Base-by-base conservation (phyloP, 352 stramenopile genomes). In the Peronospora belbahrii region DNA sequence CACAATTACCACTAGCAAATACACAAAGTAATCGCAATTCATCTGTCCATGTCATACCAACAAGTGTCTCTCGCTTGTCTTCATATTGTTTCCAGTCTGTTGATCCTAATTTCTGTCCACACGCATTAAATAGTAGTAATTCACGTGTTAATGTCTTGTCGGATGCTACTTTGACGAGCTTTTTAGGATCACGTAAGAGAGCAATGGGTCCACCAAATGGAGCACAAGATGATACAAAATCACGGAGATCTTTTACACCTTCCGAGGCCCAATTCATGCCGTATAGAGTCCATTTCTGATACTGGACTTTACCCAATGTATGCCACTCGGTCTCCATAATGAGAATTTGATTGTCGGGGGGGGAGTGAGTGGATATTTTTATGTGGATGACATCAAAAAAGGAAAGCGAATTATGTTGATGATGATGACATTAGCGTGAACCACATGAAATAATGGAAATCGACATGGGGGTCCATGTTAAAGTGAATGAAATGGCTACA, bases 221-320 rank as follows among this genome's bases (percentile, higher is more conserved):
- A 41, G 74, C 75, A 13, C 73, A 68, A 15, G 59, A 61, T 15
- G 71, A 60, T 20, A 85, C 31, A 51, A 67, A 88, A 66, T 88
- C 76, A 42, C 75, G 74, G 20, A 92, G 53, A 38, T 90, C 78
- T 8, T 24, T 54, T 7, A 89, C 55, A 11, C 73, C 72, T 11
- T 74, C 45, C 2, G 47, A 36, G 39, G 73, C 64, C 75, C 73
- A 85, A 22, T 62, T 62, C 51, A 83, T 75, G 32, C 81, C 70
- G 62, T 87, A 89, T 36, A 75, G 57, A 10, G 70, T 57, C 75
- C 78, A 88, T 60, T 86, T 88, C 68, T 89, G 75, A 66, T 92
- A 92, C 71, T 88, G 81, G 23, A 87, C 78, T 57, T 87, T 86
- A 49, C 81, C 78, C 27, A 92, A 64, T 45, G 78, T 87, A 51